Evolutionary conservation across 352 stramenopile genomes (phyloP), one percentile per base, ranked within the genome.

Genomic region (Phytophthora pluvialis): DNA sequence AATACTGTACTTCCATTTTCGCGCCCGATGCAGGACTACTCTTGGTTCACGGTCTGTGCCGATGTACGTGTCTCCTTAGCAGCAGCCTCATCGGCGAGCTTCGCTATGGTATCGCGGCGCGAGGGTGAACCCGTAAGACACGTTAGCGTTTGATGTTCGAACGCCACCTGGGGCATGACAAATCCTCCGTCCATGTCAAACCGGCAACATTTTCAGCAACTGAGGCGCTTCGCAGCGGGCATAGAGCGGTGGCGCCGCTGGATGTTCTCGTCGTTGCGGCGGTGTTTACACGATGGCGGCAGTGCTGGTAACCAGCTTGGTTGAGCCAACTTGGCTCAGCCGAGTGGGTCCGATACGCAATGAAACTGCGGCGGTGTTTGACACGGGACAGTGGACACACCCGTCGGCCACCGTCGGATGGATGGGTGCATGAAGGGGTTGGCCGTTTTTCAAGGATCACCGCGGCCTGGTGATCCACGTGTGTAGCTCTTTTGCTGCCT

Each of bases 261-360:
- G 52, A 73, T 73, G 39, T 73, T 73, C 64, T 69, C 59, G 64
- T 73, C 64, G 51, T 72, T 68, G 64, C 64, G 52, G 38, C 43
- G 39, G 45, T 18, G 55, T 48, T 55, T 65, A 57, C 39, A 45
- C n/a, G n/a, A n/a, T n/a, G n/a, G n/a, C n/a, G n/a, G n/a, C n/a
- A n/a, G n/a, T n/a, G n/a, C n/a, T n/a, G n/a, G n/a, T n/a, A n/a
- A n/a, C n/a, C n/a, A n/a, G n/a, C 36, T 13, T 39, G 33, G 7
- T 40, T 40, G 35, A 8, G 5, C 35, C 35, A 21, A 21, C 21
- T 21, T 21, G 21, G 21, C 21, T 21, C 21, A 2, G 21, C 21
- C 21, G 21, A 21, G 21, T 21, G 21, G 21, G 35, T 13, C n/a
- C 35, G 35, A n/a, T 28, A 1, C 8, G 42, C 13, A 48, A 9